phyloP scores from a whole-genome alignment of 495 filamentous ascomycete species.

The Cercophora sp. region DNA sequence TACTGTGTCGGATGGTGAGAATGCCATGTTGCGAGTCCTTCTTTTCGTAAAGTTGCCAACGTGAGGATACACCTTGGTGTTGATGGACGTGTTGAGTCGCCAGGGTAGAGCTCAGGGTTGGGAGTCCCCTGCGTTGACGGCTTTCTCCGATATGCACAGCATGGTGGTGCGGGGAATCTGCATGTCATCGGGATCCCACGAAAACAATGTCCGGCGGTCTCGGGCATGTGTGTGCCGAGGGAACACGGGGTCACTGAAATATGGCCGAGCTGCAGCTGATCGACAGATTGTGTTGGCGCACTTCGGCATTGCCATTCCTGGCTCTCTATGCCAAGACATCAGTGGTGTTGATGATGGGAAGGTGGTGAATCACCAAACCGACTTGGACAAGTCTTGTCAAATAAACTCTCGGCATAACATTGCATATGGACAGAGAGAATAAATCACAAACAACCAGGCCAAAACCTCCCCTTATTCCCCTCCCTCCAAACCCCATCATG shows the following conservation, averaged over 20 bases:
- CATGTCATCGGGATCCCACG: background rate
- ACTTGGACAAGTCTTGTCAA: too few relatives aligned
- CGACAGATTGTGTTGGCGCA: background rate
- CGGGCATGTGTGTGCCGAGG: too few relatives aligned
- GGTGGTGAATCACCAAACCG: too few relatives aligned
- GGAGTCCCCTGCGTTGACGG: background rate
- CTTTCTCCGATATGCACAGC: background rate
- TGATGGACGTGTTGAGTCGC: too few relatives aligned
- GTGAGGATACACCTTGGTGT: too few relatives aligned
- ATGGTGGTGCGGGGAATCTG: background rate
- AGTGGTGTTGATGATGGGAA: too few relatives aligned
- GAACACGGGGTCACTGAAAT: background rate
- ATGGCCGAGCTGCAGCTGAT: background rate
- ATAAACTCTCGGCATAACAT: too few relatives aligned
- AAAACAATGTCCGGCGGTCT: background rate
- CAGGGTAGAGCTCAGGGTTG: background rate
- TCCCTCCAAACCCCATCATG: conserved; percentile 45
- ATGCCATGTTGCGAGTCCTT: conserved; percentile 11
- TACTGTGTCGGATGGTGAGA: conserved; percentile 16
- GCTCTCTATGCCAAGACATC: too few relatives aligned
- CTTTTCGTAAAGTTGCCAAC: too few relatives aligned
- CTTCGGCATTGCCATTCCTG: background rate
- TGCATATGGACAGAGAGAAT: too few relatives aligned
- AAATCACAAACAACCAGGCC: conserved; percentile 27
- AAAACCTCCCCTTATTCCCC: conserved; percentile 31